Base-by-base conservation (phyloP, 2,329 filamentous ascomycete genomes). In the Aspergillus quadrilineatus region DNA sequence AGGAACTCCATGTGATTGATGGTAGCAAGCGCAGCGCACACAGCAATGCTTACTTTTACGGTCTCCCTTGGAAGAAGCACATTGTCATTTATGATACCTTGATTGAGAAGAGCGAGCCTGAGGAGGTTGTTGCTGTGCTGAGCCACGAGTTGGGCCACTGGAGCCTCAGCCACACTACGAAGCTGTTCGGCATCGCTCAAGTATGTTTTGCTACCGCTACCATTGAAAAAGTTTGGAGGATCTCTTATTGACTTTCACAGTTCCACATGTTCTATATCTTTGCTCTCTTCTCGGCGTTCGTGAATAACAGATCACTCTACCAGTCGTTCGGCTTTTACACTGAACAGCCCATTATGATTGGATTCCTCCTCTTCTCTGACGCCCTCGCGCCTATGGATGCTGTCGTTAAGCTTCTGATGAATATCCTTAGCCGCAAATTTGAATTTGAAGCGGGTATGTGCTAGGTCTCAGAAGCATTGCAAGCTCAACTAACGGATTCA, bases 51-150 rank as follows among this genome's bases (percentile, higher is more conserved):
- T 96, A 95, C 77, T 99, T 99, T 79, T 97, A 95, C 67, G 94
- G 94, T 59, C 84, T 99, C 55, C 94, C 94, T 42, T 99, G 93
- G 92, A 97, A 97, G 84, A 97, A 97, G 84, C 95, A 97, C 80
- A 99, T 99, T 79, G 94, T 99, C 69, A 95, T 99, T 71, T 99
- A 96, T 73, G 94, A 99, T 73, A 99, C 95, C 4, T 79, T 99
- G 61, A 92, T 99, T 61, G 93, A 97, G 77, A 96, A 97, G 84
- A 94, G 89, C 73, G 86, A 92, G 60, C 87, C 89, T 4, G 84
- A 94, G 69, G 94, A 99, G 76, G 92, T 99, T 41, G 90, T 96
- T 57, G 93, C 94, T 63, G 92, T 99, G 52, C 80, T 99, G 53
- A 92, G 91, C 36, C 94, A 99, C 73, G 94, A 99, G 77, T 84